Evolutionary conservation across 768 basidiomycete species (phyloP), one percentile per base, ranked within the genome.

Genomic region (Epithele typhae): DNA sequence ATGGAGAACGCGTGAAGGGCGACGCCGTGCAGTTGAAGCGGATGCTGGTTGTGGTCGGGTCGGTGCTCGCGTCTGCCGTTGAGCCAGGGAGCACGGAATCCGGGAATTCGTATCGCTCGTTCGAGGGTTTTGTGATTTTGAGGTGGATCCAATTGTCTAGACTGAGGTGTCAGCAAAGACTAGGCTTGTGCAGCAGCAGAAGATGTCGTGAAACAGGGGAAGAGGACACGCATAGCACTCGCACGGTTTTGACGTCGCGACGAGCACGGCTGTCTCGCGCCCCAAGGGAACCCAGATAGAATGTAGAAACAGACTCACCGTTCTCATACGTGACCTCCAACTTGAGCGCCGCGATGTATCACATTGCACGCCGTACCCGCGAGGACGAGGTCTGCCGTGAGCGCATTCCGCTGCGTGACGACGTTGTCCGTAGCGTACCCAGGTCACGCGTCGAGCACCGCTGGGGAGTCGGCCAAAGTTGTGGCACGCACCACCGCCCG

Each of bases 1-100:
- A 84, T 71, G 14, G 74, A 69, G 64, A 87, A 85, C 0, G 77
- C 70, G n/a, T n/a, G 63, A 85, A 85, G 0, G 83, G 82, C 0
- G 74, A 71, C 0, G 68, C 43, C 17, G 76, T 80, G 58, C 77
- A 82, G 48, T 75, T 77, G 71, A 87, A 84, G 35, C 70, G 65
- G 50, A 87, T 81, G 5, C 64, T 61, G 2, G 79, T 66, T 0
- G 60, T 51, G 2, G 62, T 45, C 0, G 69, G 55, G 9, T 64
- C 56, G 12, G 54, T 43, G 3, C 55, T 43, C 21, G 38, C n/a
- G 33, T 66, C 50, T 22, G 63, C 46, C 10, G 63, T 55, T 0
- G 83, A 82, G 0, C 79, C 74, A 10, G 81, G 79, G 34, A 86
- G 60, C 21, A 85, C 76, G 0, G 71, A 72, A 10, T 76, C 75